Evolutionary conservation across 805 yeast genomes (phyloP).

Genomic region (Jamesozyma piceae): DNA sequence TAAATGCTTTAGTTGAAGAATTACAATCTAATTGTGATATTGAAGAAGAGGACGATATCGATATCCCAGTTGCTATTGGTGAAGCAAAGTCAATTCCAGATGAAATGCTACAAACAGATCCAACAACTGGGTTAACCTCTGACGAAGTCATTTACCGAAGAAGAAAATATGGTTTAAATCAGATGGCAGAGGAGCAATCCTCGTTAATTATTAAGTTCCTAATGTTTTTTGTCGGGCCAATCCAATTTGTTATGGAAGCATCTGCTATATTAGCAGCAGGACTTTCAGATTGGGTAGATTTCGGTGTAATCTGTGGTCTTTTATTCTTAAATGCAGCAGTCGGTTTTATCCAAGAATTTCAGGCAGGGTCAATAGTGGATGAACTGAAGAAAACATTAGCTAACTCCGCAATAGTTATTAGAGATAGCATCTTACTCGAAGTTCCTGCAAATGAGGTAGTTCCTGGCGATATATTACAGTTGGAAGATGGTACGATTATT

Average conservation of each 20-base stretch:
- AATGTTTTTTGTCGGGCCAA: conserved; percentile 88
- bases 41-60: conserved; percentile 35
- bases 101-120: conserved; percentile 75
- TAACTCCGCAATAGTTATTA: conserved; percentile 74
- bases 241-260: conserved; percentile 95
- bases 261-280: conserved; percentile 94
- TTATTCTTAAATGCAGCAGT: conserved; percentile 80
- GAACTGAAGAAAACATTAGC: conserved; percentile 94
- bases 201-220: conserved; percentile 69
- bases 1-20: conserved; percentile 65
- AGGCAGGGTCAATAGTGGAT: conserved; percentile 95
- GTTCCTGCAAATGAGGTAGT: conserved; percentile 77
- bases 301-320: conserved; percentile 91
- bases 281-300: conserved; percentile 96
- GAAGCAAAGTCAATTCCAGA: conserved; percentile 75
- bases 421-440: conserved; percentile 72
- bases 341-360: conserved; percentile 95
- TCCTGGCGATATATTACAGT: conserved; percentile 88
- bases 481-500: conserved; percentile 88
- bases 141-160: conserved; percentile 77
- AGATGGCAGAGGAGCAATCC: conserved; percentile 85
- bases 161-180: conserved; percentile 83
- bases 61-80: conserved; percentile 36
- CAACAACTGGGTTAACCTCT: conserved; percentile 60
- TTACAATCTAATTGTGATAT: conserved; percentile 57